Conservation (phyloP, 164 flowering plant species). For the Piper betle region DNA sequence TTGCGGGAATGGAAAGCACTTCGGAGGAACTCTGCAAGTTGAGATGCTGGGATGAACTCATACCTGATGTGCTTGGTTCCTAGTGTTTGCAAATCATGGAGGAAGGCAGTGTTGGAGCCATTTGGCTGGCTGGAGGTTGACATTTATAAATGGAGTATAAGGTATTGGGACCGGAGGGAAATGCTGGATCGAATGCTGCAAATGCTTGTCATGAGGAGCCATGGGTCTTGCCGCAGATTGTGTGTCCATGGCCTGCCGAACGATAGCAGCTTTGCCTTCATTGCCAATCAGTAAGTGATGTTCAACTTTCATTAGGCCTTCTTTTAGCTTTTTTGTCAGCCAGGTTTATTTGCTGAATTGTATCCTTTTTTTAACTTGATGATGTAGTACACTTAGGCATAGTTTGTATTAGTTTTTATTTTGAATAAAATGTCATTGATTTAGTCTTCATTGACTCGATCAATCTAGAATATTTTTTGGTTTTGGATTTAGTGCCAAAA, state of each 20-base stretch:
- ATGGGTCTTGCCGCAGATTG: constrained; percentile 53
- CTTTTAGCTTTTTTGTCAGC: not conserved
- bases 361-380: too few relatives aligned
- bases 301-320: not conserved
- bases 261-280: constrained; percentile 30
- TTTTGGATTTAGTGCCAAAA: too few relatives aligned
- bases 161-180: constrained; percentile 14
- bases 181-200: constrained; percentile 41
- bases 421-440: too few relatives aligned
- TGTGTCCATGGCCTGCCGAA: constrained; percentile 26
- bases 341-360: not conserved
- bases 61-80: constrained; percentile 75
- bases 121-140: constrained; percentile 95
- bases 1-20: constrained; percentile 8
- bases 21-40: constrained; percentile 34
- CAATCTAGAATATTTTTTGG: too few relatives aligned
- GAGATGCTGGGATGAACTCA: constrained; percentile 63
- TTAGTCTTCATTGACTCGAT: too few relatives aligned
- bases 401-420: too few relatives aligned
- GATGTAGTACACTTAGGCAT: too few relatives aligned
- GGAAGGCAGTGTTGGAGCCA: constrained; percentile 54
- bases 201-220: constrained; percentile 46
- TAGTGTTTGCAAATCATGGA: constrained; percentile 82
- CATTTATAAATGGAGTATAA: constrained; percentile 63
- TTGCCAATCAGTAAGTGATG: constrained; percentile 54